Base-by-base conservation (phyloP, 2,329 filamentous ascomycete species). In the Arthrocladium fulminans region DNA sequence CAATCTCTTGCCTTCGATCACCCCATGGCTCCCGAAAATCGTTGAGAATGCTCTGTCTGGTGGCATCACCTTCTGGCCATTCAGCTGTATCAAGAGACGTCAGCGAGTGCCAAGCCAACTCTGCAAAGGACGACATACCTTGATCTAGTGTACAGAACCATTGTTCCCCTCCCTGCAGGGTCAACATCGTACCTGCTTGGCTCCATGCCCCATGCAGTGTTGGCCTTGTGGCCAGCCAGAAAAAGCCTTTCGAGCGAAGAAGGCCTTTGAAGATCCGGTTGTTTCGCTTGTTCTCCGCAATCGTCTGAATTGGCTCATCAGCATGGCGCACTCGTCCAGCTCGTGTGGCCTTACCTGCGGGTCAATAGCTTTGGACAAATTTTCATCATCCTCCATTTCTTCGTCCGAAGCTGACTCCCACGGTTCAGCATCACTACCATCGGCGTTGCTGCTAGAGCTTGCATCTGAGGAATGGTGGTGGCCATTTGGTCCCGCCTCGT, bases 1-100 rank as follows among this genome's bases (percentile, higher is more conserved):
- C 83, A 5, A 87, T 61, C 61, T 87, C 83, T 60, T 87, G 83
- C 2, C 83, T 70, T 1, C 83, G 71, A 55, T 87, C 83, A 0
- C 81, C 83, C 80, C 81, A 86, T 7, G 66, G 64, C 3, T 64
- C 66, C 24, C 68, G 61, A 45, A 77, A 75, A 49, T 78, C 73
- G 25, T 73, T 66, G 45, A 65, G 61, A 34, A 77, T 74, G 9
- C 71, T 70, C 35, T 66, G 61, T 20, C 66, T 58, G 1, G 76
- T 73, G 10, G 73, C 72, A 22, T 65, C 59, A 51, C 73, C 71
- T 9, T 72, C 70, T 0, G 69, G 72, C 68, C 73, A 74, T 6
- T 77, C 78, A 51, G 76, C 78, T 51, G 10, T 24, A 25, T 29
- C 20, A 3, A 24, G 15, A 24, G 35, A 40, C 19, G 44, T 12